Percentiles rank a stretch among this genome's conserved stretches.
Evolutionary conservation across 768 basidiomycete species (phyloP).

Genomic region (Hirschioporus abietinus): DNA sequence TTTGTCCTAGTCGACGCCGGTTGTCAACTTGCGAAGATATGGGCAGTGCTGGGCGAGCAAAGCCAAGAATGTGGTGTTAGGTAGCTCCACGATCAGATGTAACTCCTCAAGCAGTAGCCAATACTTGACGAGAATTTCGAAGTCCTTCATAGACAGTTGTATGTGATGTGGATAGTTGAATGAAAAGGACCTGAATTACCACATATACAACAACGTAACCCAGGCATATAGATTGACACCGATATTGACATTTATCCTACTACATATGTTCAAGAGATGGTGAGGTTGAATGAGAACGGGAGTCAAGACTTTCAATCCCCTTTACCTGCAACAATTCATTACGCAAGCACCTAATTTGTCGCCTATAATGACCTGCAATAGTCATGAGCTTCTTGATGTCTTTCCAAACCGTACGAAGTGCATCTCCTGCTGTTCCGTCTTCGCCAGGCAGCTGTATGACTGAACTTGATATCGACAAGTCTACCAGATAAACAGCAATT

Average conservation of each 20-base stretch:
- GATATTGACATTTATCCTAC: too few relatives aligned
- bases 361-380: neutral
- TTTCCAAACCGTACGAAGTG: neutral
- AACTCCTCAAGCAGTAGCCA: neutral
- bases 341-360: neutral
- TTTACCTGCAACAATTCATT: neutral
- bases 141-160: too few relatives aligned
- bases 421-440: neutral
- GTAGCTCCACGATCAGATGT: neutral
- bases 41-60: neutral
- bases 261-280: too few relatives aligned
- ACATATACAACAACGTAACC: too few relatives aligned
- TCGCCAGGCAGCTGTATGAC: neutral
- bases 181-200: too few relatives aligned
- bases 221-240: too few relatives aligned
- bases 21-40: neutral
- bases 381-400: neutral
- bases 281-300: too few relatives aligned
- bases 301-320: too few relatives aligned
- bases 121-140: too few relatives aligned
- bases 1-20: neutral
- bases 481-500: neutral
- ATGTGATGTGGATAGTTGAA: too few relatives aligned
- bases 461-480: neutral
- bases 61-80: neutral